Percentiles rank a stretch among this genome's conserved stretches.
phyloP scores from a whole-genome alignment of 495 filamentous ascomycete genomes.

The Trichoderma parareesei region DNA sequence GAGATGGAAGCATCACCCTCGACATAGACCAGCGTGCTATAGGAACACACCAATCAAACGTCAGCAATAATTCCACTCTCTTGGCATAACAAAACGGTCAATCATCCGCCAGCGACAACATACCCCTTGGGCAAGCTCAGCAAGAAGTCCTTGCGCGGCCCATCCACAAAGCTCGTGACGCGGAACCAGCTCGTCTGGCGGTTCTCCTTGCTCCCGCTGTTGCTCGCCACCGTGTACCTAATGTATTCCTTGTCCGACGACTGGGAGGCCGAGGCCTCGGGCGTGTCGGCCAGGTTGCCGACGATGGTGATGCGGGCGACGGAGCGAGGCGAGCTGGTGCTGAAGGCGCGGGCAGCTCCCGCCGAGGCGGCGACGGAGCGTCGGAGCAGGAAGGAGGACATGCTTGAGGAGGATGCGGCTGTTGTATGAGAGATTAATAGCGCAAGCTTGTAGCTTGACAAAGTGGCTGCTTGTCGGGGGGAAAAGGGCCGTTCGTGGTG shows the following conservation, averaged over 20 bases:
- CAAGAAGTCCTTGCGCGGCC: constrained; percentile 56
- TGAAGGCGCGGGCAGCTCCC: constrained; percentile 44
- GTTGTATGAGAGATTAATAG: too few species aligned
- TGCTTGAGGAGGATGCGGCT: constrained; percentile 5
- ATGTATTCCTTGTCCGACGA: constrained; percentile 62
- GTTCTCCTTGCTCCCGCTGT: constrained; percentile 49
- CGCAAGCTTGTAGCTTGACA: too few species aligned
- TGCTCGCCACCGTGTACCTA: constrained; percentile 57
- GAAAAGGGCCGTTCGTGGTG: too few species aligned
- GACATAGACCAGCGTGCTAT: constrained; percentile 59
- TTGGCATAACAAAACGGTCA: neutral
- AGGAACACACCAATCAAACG: constrained; percentile 1
- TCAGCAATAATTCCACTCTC: neutral
- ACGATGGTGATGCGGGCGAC: constrained; percentile 56
- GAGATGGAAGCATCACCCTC: constrained; percentile 64
- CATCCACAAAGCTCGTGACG: constrained; percentile 56
- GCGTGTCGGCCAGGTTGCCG: constrained; percentile 57
- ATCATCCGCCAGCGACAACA: constrained; percentile 20
- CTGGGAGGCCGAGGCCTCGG: constrained; percentile 60
- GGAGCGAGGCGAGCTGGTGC: constrained; percentile 46
- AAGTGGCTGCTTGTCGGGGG: too few species aligned
- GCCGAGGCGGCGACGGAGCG: constrained; percentile 29
- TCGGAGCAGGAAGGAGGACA: constrained; percentile 35
- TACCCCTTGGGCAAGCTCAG: constrained; percentile 70
- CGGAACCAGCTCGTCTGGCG: constrained; percentile 69